Base-by-base conservation (phyloP, 2,329 filamentous ascomycete species). In the Trichoderma asperellum region DNA sequence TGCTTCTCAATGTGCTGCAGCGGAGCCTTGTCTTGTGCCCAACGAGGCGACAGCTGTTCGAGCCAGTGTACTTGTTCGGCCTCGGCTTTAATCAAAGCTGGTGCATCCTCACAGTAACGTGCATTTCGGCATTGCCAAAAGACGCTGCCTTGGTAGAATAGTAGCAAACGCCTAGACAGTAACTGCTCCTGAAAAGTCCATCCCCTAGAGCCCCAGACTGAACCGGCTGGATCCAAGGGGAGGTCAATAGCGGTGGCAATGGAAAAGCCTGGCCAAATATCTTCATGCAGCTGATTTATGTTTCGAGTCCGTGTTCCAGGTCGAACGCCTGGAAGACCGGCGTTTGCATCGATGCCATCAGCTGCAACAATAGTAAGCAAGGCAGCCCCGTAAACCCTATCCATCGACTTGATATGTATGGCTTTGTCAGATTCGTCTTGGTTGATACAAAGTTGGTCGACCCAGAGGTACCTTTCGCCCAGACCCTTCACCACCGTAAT, bases 111-210 rank as follows among this genome's bases (percentile, higher is more conserved):
- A 14, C 47, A 49, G 47, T 24, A 49, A 49, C n/a, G 24, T 24
- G 47, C 47, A 11, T 8, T 49, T 6, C 47, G 47, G 21, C 47
- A 49, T 49, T 49, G 47, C 47, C 47, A 49, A 49, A 49, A 21
- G 2, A 49, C 47, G 8, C 47, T 24, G 47, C 47, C 47, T 24
- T 49, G 47, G n/a, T 49, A 24, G n/a, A 49, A 49, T 3, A 49
- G n/a, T 24, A 49, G 47, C 47, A 49, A 24, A 5, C 47, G 47
- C 47, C n/a, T 49, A n/a, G 56, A 58, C 12, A 58, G 56, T 34
- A 58, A 58, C 32, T 58, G 35, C 16, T 58, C 56, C 18, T 58
- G 56, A 58, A 58, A 58, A 5, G 56, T 58, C 56, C 56, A 58
- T 18, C 56, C 56, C n/a, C 56, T 37, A 49, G 47, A 24, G 21